A percentile compares a stretch with the other conserved stretches of the same genome.
Evolutionary conservation across 495 filamentous ascomycete species (phyloP).

Genomic region (Neurospora sp.): DNA sequence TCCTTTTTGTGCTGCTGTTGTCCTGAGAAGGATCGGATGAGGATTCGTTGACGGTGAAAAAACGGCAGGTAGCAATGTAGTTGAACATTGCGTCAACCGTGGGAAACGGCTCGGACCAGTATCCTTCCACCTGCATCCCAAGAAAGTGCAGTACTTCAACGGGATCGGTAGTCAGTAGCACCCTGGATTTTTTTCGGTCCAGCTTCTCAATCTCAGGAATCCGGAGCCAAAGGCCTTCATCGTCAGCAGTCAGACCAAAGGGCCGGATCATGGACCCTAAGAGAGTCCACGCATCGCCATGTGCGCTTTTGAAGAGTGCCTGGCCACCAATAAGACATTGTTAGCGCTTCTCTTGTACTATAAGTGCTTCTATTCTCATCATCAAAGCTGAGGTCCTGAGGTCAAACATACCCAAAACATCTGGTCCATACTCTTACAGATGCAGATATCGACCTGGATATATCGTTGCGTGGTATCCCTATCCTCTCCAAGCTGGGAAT

Average conservation of each 20-base stretch:
- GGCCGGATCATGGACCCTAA: slow-evolving; percentile 49
- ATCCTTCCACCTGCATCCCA: slow-evolving; percentile 34
- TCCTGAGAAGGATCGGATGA: slow-evolving; percentile 1
- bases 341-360: neutral
- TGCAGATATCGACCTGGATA: slow-evolving; percentile 56
- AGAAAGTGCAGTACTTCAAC: slow-evolving; percentile 45
- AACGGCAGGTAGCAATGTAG: slow-evolving; percentile 40
- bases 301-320: slow-evolving; percentile 47
- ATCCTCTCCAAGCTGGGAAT: neutral
- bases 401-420: slow-evolving; percentile 40
- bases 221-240: slow-evolving; percentile 47
- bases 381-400: neutral
- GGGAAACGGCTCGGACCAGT: slow-evolving; percentile 36
- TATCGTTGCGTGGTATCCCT: slow-evolving; percentile 18
- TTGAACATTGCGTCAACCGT: slow-evolving; percentile 44
- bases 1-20: slow-evolving; percentile 35
- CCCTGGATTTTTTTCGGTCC: slow-evolving; percentile 41
- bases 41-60: slow-evolving; percentile 35
- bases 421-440: slow-evolving; percentile 29
- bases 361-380: neutral
- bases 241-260: slow-evolving; percentile 52
- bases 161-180: slow-evolving; percentile 48
- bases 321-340: neutral
- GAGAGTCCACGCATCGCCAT: slow-evolving; percentile 59
- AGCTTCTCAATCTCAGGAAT: slow-evolving; percentile 50